Percentiles rank a stretch among this genome's conserved stretches.
Evolutionary conservation across 2,329 filamentous ascomycete species (phyloP).

Genomic region (Trichoderma koningiopsis): DNA sequence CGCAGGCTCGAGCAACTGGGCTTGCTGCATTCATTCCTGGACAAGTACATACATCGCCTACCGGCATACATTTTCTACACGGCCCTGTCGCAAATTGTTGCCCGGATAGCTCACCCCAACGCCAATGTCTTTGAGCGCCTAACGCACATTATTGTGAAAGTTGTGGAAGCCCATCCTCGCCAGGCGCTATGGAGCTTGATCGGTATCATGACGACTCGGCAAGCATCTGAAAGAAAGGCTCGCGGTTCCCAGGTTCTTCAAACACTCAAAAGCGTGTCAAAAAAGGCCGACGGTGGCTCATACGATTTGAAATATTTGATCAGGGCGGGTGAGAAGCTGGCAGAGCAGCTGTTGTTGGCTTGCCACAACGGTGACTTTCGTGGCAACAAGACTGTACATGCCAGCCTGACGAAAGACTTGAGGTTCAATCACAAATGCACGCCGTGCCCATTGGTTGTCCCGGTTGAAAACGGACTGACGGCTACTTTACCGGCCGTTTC

Average conservation of each 20-base stretch:
- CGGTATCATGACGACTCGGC: slow-evolving; percentile 79
- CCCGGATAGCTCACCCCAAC: slow-evolving; percentile 90
- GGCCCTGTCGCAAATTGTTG: slow-evolving; percentile 87
- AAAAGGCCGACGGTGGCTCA: slow-evolving; percentile 53
- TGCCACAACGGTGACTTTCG: slow-evolving; percentile 77
- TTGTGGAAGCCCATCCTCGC: slow-evolving; percentile 83
- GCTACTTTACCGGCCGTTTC: slow-evolving; percentile 76
- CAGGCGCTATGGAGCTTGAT: slow-evolving; percentile 92
- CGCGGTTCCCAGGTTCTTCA: slow-evolving; percentile 57
- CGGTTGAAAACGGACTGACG: slow-evolving; percentile 80
- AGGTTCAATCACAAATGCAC: slow-evolving; percentile 82
- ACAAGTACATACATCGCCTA: slow-evolving; percentile 73
- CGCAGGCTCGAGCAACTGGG: slow-evolving; percentile 67
- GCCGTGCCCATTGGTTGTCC: slow-evolving; percentile 84
- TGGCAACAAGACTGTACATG: slow-evolving; percentile 64
- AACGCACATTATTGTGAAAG: slow-evolving; percentile 77
- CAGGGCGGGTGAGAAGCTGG: slow-evolving; percentile 77
- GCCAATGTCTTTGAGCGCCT: slow-evolving; percentile 74
- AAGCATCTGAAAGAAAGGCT: slow-evolving; percentile 64
- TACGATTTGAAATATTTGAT: slow-evolving; percentile 72
- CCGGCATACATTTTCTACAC: slow-evolving; percentile 80
- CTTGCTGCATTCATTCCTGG: slow-evolving; percentile 71
- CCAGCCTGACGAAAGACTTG: slow-evolving; percentile 77
- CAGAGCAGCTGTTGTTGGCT: slow-evolving; percentile 76
- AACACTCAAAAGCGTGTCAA: slow-evolving; percentile 49